Conservation (phyloP, 495 filamentous ascomycete species). For the Darksidea phi region DNA sequence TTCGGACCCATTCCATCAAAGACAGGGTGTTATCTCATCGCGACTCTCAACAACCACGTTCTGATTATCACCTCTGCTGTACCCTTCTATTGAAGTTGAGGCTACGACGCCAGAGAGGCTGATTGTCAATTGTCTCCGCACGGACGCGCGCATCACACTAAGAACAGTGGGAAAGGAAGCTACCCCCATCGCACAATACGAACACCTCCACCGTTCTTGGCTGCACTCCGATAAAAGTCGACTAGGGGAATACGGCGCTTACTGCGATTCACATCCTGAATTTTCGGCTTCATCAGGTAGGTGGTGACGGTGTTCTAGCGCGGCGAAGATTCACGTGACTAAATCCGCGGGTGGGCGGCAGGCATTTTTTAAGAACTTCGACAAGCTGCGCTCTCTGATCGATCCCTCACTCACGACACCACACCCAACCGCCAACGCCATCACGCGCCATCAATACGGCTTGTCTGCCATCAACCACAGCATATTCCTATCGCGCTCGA, state of each 20-base stretch:
- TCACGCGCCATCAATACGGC: conserved; percentile 28
- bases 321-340: neutral
- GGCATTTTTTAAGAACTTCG: neutral
- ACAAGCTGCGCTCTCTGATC: neutral
- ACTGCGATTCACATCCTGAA: conserved; percentile 1
- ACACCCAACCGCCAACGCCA: conserved; percentile 31
- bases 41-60: neutral
- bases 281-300: neutral
- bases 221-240: neutral
- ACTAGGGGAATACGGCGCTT: neutral
- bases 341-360: neutral
- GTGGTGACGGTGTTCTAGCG: neutral
- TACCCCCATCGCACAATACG: neutral
- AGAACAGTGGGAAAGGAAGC: neutral
- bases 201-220: neutral
- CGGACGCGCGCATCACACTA: neutral
- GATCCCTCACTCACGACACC: conserved; percentile 23
- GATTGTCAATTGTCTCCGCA: neutral
- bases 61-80: neutral
- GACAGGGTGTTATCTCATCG: neutral
- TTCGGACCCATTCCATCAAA: neutral
- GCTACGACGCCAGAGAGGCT: neutral
- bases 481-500: conserved; percentile 9
- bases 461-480: conserved; percentile 20
- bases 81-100: neutral